Conservation (phyloP, 805 yeast genomes). For the Peterozyma xylosa region DNA sequence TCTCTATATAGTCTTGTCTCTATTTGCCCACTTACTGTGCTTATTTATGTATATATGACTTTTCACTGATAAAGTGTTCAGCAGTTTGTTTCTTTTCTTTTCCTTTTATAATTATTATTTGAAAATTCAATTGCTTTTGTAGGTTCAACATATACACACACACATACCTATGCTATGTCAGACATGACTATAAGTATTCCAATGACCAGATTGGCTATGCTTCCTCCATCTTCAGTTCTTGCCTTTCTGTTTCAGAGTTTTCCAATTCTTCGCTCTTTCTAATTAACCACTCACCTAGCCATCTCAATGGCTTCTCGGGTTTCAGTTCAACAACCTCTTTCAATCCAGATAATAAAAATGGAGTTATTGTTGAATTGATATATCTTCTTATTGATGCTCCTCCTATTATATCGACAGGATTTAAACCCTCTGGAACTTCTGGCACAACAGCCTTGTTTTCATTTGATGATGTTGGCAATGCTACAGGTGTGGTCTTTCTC, state of each 20-base stretch:
- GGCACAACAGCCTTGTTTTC: neutral
- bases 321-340: slow-evolving; percentile 23
- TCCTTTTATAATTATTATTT: neutral
- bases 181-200: neutral
- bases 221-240: neutral
- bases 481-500: too few species aligned
- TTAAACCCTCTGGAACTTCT: slow-evolving; percentile 7
- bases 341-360: slow-evolving; percentile 35
- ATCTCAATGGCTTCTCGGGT: slow-evolving; percentile 32
- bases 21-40: neutral
- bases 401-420: slow-evolving; percentile 35
- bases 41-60: neutral
- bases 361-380: slow-evolving; percentile 38
- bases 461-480: neutral
- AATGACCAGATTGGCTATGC: neutral
- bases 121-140: neutral
- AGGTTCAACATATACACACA: neutral
- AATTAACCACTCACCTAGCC: slow-evolving; percentile 33
- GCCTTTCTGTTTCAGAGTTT: neutral
- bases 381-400: slow-evolving; percentile 45
- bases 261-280: slow-evolving; percentile 5
- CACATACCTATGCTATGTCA: too few species aligned
- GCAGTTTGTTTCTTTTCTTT: too few species aligned
- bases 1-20: neutral
- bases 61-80: neutral